A percentile compares a stretch with the other conserved stretches of the same genome.
These are phyloP conservation scores for Yamadazyma insecticola DNA, from an alignment of 805 yeast species.

Conservation along the genomic window DNA sequence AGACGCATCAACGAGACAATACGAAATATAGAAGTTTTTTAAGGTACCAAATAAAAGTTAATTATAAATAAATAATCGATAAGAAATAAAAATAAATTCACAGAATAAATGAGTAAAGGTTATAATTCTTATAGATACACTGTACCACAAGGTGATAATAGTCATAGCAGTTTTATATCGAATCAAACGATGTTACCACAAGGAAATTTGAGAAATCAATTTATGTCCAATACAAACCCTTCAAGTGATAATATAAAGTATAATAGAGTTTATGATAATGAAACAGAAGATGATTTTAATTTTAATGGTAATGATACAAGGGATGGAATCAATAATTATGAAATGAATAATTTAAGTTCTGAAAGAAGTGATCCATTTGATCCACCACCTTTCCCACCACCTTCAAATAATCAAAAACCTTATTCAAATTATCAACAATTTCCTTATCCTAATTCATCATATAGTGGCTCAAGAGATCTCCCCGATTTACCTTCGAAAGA, in stretches of 20 bases:
- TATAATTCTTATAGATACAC: too few species aligned
- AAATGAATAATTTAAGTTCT: slow-evolving; percentile 4
- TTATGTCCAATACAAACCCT: slow-evolving; percentile 14
- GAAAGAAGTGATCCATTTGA: slow-evolving; percentile 1
- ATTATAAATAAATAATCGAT: too few species aligned
- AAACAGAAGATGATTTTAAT: slow-evolving; percentile 9
- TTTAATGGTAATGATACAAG: slow-evolving; percentile 3
- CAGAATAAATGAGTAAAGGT: too few species aligned
- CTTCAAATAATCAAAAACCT: not conserved
- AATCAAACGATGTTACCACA: too few species aligned
- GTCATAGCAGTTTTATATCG: too few species aligned
- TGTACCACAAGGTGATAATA: too few species aligned
- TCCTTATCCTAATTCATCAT: slow-evolving; percentile 6
- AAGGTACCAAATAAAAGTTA: too few species aligned
- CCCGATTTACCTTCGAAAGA: slow-evolving; percentile 1
- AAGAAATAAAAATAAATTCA: too few species aligned
- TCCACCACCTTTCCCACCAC: slow-evolving; percentile 2
- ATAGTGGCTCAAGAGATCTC: too few species aligned
- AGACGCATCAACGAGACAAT: too few species aligned
- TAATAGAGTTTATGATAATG: not conserved
- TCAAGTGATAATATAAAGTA: slow-evolving; percentile 7
- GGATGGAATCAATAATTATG: slow-evolving; percentile 7
- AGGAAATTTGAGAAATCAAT: slow-evolving; percentile 15
- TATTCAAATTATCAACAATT: slow-evolving; percentile 5
- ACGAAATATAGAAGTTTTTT: too few species aligned